These are phyloP conservation scores for Gloeopeniophorella convolvens DNA, from an alignment of 768 basidiomycete species.

Conservation along the genomic window DNA sequence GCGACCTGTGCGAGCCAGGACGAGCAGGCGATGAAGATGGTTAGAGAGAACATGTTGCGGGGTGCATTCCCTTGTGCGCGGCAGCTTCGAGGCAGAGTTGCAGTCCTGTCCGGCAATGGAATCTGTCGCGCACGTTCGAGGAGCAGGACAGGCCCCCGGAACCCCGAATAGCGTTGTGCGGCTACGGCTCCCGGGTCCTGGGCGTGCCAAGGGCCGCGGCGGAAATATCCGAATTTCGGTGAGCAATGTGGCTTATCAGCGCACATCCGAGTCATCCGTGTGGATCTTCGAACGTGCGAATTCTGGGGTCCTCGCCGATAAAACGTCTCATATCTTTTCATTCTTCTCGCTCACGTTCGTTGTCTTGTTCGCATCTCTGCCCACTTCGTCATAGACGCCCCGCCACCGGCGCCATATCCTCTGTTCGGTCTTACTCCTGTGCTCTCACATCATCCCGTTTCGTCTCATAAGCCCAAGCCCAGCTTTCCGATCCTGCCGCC, in stretches of 20 bases:
- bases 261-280: slow-evolving; percentile 5
- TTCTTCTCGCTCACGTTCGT: slow-evolving; percentile 15
- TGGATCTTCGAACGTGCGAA: slow-evolving; percentile 19
- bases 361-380: slow-evolving; percentile 2
- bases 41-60: slow-evolving; percentile 9
- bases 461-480: background rate
- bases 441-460: background rate
- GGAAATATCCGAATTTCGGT: background rate
- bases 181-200: too few species aligned
- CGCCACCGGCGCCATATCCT: background rate
- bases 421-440: background rate
- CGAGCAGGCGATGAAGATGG: background rate
- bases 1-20: background rate
- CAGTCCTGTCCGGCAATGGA: too few species aligned
- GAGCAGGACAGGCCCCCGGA: slow-evolving; percentile 4
- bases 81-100: too few species aligned
- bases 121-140: too few species aligned
- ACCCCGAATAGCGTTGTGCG: background rate
- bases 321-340: slow-evolving; percentile 1
- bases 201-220: too few species aligned
- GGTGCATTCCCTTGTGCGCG: background rate
- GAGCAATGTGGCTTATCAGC: background rate
- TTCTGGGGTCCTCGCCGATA: background rate
- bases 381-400: slow-evolving; percentile 2
- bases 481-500: background rate